Evolutionary conservation across 1,284 basidiomycete species (phyloP).

Genomic region (Pseudozyma sp.): DNA sequence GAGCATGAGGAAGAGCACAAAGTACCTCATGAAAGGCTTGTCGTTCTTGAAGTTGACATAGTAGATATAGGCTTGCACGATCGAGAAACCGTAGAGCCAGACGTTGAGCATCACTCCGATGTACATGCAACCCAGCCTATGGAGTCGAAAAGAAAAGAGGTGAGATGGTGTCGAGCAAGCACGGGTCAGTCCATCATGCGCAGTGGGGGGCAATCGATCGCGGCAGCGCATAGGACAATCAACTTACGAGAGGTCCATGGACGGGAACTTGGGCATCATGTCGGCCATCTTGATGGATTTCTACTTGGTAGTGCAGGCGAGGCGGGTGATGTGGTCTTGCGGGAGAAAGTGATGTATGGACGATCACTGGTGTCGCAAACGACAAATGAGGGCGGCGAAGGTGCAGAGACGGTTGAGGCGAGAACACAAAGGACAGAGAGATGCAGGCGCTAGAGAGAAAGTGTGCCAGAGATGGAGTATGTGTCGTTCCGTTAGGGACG

Average conservation of each 20-base stretch:
- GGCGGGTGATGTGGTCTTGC: neutral
- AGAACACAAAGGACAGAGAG: too few relatives aligned
- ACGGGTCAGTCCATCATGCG: neutral
- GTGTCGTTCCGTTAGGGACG: too few relatives aligned
- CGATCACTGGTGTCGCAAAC: too few relatives aligned
- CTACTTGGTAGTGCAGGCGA: constrained; percentile 1
- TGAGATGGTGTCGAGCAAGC: neutral
- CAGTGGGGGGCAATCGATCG: neutral
- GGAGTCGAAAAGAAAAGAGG: neutral
- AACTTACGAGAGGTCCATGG: constrained; percentile 47
- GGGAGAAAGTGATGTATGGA: neutral
- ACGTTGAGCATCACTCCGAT: constrained; percentile 63
- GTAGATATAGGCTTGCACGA: constrained; percentile 63
- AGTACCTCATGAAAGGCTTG: constrained; percentile 54
- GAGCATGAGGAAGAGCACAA: constrained; percentile 56
- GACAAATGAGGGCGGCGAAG: too few relatives aligned
- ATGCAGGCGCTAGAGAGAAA: too few relatives aligned
- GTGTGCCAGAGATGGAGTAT: too few relatives aligned
- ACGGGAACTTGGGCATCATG: constrained; percentile 23
- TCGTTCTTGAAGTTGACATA: constrained; percentile 58
- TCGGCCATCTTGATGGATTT: constrained; percentile 26
- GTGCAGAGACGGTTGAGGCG: too few relatives aligned
- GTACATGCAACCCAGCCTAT: constrained; percentile 60
- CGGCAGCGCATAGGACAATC: neutral
- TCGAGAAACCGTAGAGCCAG: constrained; percentile 60